phyloP scores from a whole-genome alignment of 2,329 filamentous ascomycete genomes.

The Colletotrichum sp. region DNA sequence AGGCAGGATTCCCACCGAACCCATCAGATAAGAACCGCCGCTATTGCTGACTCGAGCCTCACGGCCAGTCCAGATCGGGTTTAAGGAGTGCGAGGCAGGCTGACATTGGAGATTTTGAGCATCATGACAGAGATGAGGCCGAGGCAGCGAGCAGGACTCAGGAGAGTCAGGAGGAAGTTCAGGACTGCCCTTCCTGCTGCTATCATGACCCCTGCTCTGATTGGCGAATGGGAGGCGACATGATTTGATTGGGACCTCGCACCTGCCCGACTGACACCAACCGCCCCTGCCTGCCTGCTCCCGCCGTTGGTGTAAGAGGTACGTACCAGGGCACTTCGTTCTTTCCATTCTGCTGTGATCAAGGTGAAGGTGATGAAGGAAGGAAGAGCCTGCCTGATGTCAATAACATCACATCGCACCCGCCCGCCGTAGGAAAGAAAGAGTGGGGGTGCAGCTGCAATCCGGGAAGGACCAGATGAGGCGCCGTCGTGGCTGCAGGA shows the following conservation, averaged over 20 bases:
- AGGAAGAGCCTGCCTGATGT: neutral
- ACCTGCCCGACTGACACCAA: neutral
- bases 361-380: neutral
- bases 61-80: neutral
- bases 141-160: neutral
- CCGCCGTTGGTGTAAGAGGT: neutral
- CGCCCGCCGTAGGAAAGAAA: neutral
- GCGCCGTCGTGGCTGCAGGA: neutral
- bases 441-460: neutral
- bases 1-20: neutral
- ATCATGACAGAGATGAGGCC: neutral
- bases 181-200: neutral
- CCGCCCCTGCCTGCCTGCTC: neutral
- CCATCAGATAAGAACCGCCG: neutral
- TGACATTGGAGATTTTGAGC: neutral
- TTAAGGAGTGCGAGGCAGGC: neutral
- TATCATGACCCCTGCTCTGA: neutral
- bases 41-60: neutral
- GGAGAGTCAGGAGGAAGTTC: neutral
- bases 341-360: neutral
- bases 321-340: neutral
- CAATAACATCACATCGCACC: neutral
- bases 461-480: neutral
- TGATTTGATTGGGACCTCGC: neutral
- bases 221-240: neutral